Base-by-base conservation (phyloP, 2,329 filamentous ascomycete genomes). In the Sordariomycetes sp. region DNA sequence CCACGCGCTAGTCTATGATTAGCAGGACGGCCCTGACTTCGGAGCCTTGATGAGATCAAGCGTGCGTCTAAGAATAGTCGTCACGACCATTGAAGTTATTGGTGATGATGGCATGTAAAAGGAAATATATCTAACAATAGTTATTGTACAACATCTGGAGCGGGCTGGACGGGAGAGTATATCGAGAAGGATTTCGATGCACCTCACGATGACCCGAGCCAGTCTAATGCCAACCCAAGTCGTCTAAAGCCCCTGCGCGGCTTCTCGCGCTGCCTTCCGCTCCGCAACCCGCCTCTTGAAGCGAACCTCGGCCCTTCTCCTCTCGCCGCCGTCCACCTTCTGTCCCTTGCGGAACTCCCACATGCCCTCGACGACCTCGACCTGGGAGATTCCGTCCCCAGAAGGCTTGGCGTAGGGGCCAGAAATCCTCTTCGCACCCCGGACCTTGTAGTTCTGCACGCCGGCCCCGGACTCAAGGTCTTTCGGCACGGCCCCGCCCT, bases 281-380 rank as follows among this genome's bases (percentile, higher is more conserved):
- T 92, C 89, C 40, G 85, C 85, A 56, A 88, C 85, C 63, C 87
- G 82, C 75, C 85, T 87, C 85, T 96, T 96, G 65, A 92, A 90
- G 66, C 89, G 81, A 57, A 97, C 86, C 75, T 96, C 87, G 18
- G 88, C 89, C 71, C 82, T 85, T 72, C 94, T 83, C 71, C 94
- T 86, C 79, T 99, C 94, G 79, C 94, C 94, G 68, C 94, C 94
- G 73, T 97, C 92, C 64, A 99, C 86, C 85, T 97, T 97, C 67
- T 85, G 84, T 32, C 94, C 93, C 66, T 86, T 81, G 69, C 81
- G 86, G 66, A 91, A 79, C 76, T 97, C 93, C 94, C 93, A 97
- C 77, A 97, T 87, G 11, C 93, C 91, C 71, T 97, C 92, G 59
- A 86, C 83, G 24, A 89, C 80, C 62, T 79, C 78, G 64, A 97